Evolutionary conservation across 257 asterid species (phyloP), one percentile per base, ranked within the genome.

Genomic region (Solanum clarkiae): DNA sequence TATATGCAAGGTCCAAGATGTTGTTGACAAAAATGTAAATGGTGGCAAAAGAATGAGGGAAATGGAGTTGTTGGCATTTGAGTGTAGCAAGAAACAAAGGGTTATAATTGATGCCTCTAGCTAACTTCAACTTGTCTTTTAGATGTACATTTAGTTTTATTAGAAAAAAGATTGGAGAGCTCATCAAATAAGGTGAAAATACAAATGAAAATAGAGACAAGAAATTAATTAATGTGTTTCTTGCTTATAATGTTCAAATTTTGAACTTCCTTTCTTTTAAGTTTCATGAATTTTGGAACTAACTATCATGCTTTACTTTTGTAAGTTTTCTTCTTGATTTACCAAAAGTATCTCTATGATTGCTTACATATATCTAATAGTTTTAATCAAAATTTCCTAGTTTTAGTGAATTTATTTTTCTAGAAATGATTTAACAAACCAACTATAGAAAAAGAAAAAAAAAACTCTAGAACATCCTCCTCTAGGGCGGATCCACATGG

Each of bases 1-100:
- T 81, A 93, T 93, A 86, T 75, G 86, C 44, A 83, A 53, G 15
- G 62, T 24, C 10, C 45, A 77, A 24, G 82, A 77, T 24, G 82
- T n/a, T 11, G 44, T 22, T 75, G 63, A 51, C 13, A 66, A 83
- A 45, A 59, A 62, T 47, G 26, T 47, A 2, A 82, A 40, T 17
- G 85, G 63, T 51, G 68, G 81, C 40, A 83, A 83, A 59, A 83
- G 81, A 74, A 83, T 32, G 49, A 83, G 85, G 47, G 80, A 59
- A 57, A 83, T 20, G 81, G 86, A 83, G 18, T 68, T 68, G 29
- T 83, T 68, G 69, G 68, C 81, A 83, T 83, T 83, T 71, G 80
- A 68, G 42, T 83, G 68, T 68, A 68, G 86, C 24, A 83, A 83
- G 63, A 68, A 83, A 59, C 86, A 83, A 83, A 83, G 81, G 56